These are phyloP conservation scores for Urtica urens DNA, from an alignment of 306 rosid species.

Conservation along the genomic window DNA sequence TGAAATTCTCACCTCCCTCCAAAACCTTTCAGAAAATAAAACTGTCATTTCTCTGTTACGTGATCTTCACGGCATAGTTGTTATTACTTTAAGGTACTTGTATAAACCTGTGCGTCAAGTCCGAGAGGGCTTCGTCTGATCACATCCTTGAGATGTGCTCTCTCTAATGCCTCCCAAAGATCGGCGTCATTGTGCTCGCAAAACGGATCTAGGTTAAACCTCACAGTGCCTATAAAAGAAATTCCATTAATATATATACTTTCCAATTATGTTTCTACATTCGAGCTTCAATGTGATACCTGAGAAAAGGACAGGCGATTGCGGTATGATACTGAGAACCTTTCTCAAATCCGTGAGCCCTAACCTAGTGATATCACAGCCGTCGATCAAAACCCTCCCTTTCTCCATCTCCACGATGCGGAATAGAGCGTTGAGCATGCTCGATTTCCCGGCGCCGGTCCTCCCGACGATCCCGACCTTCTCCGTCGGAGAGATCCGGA, in stretches of 20 bases:
- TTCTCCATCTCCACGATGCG: conserved; percentile 66
- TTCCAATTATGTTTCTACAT: background rate
- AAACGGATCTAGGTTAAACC: conserved; percentile 86
- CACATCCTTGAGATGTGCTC: conserved; percentile 69
- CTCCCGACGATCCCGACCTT: conserved; percentile 88
- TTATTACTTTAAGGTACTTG: background rate
- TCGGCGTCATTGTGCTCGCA: conserved; percentile 66
- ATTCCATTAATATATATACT: background rate
- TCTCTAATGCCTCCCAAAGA: conserved; percentile 82
- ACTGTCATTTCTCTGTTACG: background rate
- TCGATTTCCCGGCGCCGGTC: conserved; percentile 95
- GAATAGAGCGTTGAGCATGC: conserved; percentile 84
- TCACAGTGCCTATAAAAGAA: conserved; percentile 47
- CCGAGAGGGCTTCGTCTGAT: conserved; percentile 60
- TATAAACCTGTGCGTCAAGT: conserved; percentile 61
- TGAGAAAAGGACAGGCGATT: conserved; percentile 78
- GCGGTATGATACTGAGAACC: conserved; percentile 84
- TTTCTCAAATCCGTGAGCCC: conserved; percentile 66
- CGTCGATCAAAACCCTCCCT: conserved; percentile 66
- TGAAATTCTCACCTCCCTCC: conserved; percentile 87
- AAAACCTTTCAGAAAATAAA: conserved; percentile 39
- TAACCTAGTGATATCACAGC: conserved; percentile 46
- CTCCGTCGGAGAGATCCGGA: conserved; percentile 50
- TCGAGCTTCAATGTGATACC: conserved; percentile 24
- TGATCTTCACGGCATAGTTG: background rate